Conservation (phyloP, 345 rosid genomes). For the Aquilaria yunnanensis region DNA sequence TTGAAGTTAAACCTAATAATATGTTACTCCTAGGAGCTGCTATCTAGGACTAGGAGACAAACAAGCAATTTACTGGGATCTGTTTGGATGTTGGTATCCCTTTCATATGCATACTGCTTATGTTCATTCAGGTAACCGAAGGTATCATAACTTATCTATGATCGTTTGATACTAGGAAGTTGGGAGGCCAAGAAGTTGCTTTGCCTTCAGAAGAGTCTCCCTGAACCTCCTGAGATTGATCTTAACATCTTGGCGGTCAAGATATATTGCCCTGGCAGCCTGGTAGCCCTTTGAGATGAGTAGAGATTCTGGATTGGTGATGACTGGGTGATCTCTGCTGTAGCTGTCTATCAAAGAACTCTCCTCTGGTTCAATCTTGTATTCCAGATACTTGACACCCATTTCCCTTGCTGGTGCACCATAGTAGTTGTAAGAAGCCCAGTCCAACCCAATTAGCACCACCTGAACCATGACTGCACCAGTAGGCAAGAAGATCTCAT, state of each 20-base stretch:
- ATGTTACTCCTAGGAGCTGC: no score
- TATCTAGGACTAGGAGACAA: no score
- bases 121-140: no score
- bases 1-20: no score
- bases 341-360: slow-evolving; percentile 27
- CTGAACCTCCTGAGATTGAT: slow-evolving; percentile 22
- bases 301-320: slow-evolving; percentile 20
- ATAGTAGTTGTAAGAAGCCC: slow-evolving; percentile 25
- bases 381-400: slow-evolving; percentile 32
- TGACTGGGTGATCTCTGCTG: slow-evolving; percentile 25
- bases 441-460: slow-evolving; percentile 30
- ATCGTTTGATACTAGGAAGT: not conserved
- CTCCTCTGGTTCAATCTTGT: slow-evolving; percentile 32
- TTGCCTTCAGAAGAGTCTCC: slow-evolving; percentile 23
- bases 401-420: slow-evolving; percentile 25
- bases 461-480: slow-evolving; percentile 33
- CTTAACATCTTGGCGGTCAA: slow-evolving; percentile 26
- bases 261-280: slow-evolving; percentile 20
- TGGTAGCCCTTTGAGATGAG: slow-evolving; percentile 15
- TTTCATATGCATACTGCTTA: no score
- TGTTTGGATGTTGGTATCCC: no score
- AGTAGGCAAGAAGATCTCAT: slow-evolving; percentile 27
- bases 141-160: no score
- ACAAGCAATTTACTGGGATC: not conserved
- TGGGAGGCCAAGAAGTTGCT: slow-evolving; percentile 8